Base-by-base conservation (phyloP, 2,329 filamentous ascomycete genomes). In the Chaetomiaceae sp. region DNA sequence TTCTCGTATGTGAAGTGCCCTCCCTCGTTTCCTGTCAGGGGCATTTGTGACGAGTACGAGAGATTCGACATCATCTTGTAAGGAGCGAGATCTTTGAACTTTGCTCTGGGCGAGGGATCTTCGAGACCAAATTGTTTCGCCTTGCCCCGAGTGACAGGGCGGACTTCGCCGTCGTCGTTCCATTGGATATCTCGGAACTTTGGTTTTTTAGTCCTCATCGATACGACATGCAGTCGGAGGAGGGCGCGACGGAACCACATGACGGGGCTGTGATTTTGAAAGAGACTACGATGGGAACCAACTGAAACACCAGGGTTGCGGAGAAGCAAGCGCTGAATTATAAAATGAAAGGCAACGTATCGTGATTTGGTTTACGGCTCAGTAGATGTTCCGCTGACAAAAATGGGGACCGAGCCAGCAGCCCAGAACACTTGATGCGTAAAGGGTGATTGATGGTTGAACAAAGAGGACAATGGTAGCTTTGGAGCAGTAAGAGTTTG, bases 71-170 rank as follows among this genome's bases (percentile, higher is more conserved):
- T 10, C 25, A 55, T 52, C 9, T 27, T 16, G 23, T 42, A 53
- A 1, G 41, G 27, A 1, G 34, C 42, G 4, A 11, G 13, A 9
- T 16, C 34, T 16, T n/a, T 30, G 20, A 37, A 25, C 30, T 20
- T 10, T 2, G 14, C n/a, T 7, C 5, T 23, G 2, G 45, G 34
- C 7, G 46, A 3, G 14, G n/a, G 14, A 1, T 47, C 54, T 14
- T 51, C 42, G 5, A n/a, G 14, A 3, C 36, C 33, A 18, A 53
- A 51, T 8, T 56, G 54, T 33, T 56, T 56, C 6, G 46, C 42
- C 18, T 53, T 56, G 30, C 54, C 54, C 1, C 54, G 50, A n/a
- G 54, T 56, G 9, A 48, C 42, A 0, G 50, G 54, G 2, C 54
- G 50, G 9, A 51, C 16, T 33, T 44, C 25, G 27, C 33, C 50